Base-by-base conservation (phyloP, 1,284 basidiomycete genomes). In the Polyporus tsugae region DNA sequence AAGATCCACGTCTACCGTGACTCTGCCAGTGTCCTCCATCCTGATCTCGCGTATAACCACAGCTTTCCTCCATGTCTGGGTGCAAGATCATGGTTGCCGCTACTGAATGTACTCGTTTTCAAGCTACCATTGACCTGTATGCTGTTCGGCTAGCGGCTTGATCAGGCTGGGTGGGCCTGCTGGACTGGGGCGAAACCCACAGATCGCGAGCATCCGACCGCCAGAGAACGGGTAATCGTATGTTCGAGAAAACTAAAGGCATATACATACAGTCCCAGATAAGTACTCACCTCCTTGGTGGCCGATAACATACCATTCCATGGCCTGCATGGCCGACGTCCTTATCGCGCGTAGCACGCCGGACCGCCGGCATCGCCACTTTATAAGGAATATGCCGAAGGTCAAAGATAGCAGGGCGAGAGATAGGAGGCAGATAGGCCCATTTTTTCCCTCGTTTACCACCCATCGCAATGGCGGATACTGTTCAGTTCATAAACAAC, bases 401-500 rank as follows among this genome's bases (percentile, higher is more conserved):
- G 5, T 7, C 25, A 33, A 53, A 53, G 52, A 53, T 53, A 33
- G 52, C 52, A 29, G 52, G 13, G 13, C 11, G 22, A 25, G 52
- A 53, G 52, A 53, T 53, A 53, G 52, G 6, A 17, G 19, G 11
- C 25, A 53, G 52, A 53, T 53, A 53, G 25, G 4, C 22, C 52
- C 22, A 25, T 53, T 53, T 53, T 33, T 6, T 29, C 29, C 29
- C 46, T 53, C 52, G 25, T 53, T 4, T 25, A 33, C 25, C 29
- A 29, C 29, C 25, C 52, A 53, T 53, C 52, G 25, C 25, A 41
- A 59, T 59, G 57, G 36, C 69, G 42, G 72, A 76, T 59, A 80
- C 76, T 13, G 89, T 92, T 2, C 89, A 86, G 67, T 93, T 94
- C 78, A 91, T 92, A 76, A 91, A 94, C 79, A 92, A 82, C 72